Conservation (phyloP, 169 alveolate genomes). For the Plasmodium chabaudi region DNA sequence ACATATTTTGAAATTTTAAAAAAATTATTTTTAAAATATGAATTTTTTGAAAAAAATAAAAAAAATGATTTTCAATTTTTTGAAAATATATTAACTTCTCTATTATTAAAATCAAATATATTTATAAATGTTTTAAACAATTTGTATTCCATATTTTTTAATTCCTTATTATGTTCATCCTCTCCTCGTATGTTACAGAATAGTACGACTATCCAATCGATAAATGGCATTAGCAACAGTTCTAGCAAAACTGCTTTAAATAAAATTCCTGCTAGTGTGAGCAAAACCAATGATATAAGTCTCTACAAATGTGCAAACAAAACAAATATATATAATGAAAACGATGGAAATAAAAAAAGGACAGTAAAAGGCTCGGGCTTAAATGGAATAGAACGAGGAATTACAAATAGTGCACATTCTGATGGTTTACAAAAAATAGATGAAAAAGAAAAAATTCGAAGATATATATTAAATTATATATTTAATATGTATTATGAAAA, state of each 20-base stretch:
- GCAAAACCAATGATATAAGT: too few species aligned
- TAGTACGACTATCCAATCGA: neutral
- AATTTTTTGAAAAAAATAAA: constrained; percentile 64
- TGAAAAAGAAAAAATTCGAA: constrained; percentile 11
- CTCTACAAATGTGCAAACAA: neutral
- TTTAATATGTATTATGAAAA: constrained; percentile 67
- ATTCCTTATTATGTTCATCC: neutral
- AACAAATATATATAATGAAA: neutral
- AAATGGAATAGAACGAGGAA: neutral
- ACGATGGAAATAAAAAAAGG: neutral
- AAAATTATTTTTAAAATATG: constrained; percentile 35
- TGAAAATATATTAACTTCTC: constrained; percentile 48
- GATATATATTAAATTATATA: constrained; percentile 49
- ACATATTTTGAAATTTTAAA: constrained; percentile 21
- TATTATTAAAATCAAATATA: constrained; percentile 44
- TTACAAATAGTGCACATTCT: too few species aligned
- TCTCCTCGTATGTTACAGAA: neutral
- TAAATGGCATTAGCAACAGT: neutral
- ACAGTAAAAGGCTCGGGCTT: too few species aligned
- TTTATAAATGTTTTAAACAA: constrained; percentile 46
- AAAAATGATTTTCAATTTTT: constrained; percentile 69
- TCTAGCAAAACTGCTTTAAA: neutral
- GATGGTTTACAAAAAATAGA: neutral
- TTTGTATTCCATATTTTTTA: constrained; percentile 33
- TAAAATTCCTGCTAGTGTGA: neutral